Conservation (phyloP, 1,284 basidiomycete species). For the Thelephora terrestris region DNA sequence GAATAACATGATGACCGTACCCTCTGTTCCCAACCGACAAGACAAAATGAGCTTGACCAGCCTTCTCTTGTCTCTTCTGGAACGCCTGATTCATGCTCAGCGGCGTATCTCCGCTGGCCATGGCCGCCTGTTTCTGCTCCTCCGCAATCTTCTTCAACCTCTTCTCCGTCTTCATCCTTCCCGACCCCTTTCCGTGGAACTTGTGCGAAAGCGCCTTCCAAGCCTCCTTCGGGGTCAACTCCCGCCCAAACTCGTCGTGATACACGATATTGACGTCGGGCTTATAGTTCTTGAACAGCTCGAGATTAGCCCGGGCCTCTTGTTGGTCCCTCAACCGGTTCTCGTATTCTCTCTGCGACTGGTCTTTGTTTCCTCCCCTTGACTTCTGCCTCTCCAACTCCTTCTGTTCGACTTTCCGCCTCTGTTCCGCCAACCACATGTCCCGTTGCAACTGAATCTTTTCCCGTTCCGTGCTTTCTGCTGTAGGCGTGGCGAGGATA, state of each 20-base stretch:
- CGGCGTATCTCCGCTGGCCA: slow-evolving; percentile 89
- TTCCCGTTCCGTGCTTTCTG: slow-evolving; percentile 75
- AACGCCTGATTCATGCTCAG: slow-evolving; percentile 89
- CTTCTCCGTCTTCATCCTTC: slow-evolving; percentile 93
- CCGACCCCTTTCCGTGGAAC: slow-evolving; percentile 92
- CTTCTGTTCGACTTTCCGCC: slow-evolving; percentile 63
- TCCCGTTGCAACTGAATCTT: slow-evolving; percentile 78
- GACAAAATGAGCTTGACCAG: slow-evolving; percentile 90
- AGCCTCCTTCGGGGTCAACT: slow-evolving; percentile 88
- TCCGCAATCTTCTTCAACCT: slow-evolving; percentile 88
- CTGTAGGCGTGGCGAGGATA: slow-evolving; percentile 57
- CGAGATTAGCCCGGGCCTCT: slow-evolving; percentile 76
- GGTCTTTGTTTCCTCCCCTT: slow-evolving; percentile 81
- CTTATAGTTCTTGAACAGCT: slow-evolving; percentile 89
- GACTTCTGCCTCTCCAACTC: slow-evolving; percentile 71
- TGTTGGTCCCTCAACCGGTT: slow-evolving; percentile 87
- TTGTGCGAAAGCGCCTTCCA: slow-evolving; percentile 94
- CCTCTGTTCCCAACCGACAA: slow-evolving; percentile 89
- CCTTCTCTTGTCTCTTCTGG: slow-evolving; percentile 81
- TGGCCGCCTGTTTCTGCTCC: slow-evolving; percentile 84
- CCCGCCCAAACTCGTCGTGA: slow-evolving; percentile 92
- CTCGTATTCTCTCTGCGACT: slow-evolving; percentile 90
- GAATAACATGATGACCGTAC: slow-evolving; percentile 33
- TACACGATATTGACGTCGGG: slow-evolving; percentile 96
- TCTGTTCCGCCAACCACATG: slow-evolving; percentile 83